Evolutionary conservation across 177 flowering plant species (phyloP).

Genomic region (Vitis hybrid): DNA sequence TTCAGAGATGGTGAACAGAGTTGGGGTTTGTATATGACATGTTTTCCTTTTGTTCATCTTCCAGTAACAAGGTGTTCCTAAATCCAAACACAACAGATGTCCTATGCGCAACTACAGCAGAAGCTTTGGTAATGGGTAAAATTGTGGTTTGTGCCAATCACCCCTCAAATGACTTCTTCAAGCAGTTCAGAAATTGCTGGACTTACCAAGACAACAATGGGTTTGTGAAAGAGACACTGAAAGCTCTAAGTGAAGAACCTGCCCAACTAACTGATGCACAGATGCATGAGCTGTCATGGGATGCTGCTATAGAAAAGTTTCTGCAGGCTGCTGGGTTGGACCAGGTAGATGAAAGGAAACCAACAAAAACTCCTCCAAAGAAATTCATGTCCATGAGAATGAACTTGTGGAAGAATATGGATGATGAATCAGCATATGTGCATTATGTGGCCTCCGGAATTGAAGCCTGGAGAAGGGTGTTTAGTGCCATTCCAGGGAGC

Average conservation of each 20-base stretch:
- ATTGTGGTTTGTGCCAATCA: constrained; percentile 75
- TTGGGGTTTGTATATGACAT: neutral
- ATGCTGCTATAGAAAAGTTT: constrained; percentile 84
- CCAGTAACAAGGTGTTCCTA: constrained; percentile 80
- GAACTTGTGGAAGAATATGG: constrained; percentile 43
- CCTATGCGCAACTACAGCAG: constrained; percentile 93
- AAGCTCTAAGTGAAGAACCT: constrained; percentile 65
- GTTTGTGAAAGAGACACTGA: constrained; percentile 49
- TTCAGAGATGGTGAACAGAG: neutral
- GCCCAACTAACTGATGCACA: constrained; percentile 50
- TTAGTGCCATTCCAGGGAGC: constrained; percentile 72
- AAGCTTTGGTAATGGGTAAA: constrained; percentile 97
- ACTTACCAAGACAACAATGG: constrained; percentile 47
- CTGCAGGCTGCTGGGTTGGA: constrained; percentile 51
- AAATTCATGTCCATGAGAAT: constrained; percentile 55
- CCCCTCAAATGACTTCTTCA: constrained; percentile 91
- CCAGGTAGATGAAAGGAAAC: constrained; percentile 13
- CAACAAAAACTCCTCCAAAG: constrained; percentile 24
- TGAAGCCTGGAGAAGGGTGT: constrained; percentile 50
- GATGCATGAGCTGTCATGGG: constrained; percentile 80
- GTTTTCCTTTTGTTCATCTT: neutral
- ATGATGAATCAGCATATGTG: constrained; percentile 68
- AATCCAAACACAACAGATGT: constrained; percentile 98
- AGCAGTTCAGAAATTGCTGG: constrained; percentile 81
- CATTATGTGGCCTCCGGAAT: constrained; percentile 61